phyloP scores from a whole-genome alignment of 345 rosid species.

The Trapa incisa region DNA sequence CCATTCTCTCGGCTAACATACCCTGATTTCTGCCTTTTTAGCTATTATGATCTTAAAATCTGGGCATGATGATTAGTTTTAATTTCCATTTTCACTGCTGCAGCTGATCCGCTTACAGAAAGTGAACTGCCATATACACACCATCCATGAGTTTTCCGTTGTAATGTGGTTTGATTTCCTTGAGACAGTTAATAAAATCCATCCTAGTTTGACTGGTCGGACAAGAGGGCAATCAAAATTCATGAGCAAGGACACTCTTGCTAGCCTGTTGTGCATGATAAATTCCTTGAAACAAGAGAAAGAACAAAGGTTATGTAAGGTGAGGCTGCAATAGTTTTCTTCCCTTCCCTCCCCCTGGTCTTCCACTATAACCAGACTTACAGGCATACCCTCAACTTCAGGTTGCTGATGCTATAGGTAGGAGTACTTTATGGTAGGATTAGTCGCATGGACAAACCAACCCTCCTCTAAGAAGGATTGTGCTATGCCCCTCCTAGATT shows the following conservation, averaged over 20 bases:
- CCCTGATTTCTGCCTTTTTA: too few species aligned
- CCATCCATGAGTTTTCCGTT: conserved; percentile 52
- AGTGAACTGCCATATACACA: conserved; percentile 36
- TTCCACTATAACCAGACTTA: too few species aligned
- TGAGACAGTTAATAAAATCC: conserved; percentile 40
- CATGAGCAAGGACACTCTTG: conserved; percentile 78
- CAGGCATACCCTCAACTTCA: background rate
- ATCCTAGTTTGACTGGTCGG: conserved; percentile 44
- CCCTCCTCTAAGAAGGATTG: too few species aligned
- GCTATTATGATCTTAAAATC: background rate
- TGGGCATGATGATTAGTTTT: background rate
- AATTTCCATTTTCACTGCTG: conserved; percentile 12
- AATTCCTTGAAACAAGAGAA: conserved; percentile 55
- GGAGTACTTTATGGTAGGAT: background rate
- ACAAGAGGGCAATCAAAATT: conserved; percentile 42
- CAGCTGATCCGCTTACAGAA: conserved; percentile 65
- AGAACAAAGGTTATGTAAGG: conserved; percentile 61
- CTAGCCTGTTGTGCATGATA: conserved; percentile 38
- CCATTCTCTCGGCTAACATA: background rate
- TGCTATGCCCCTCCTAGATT: too few species aligned
- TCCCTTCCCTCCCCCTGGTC: background rate
- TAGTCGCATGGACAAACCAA: too few species aligned
- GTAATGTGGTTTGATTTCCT: conserved; percentile 60
- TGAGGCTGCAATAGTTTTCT: conserved; percentile 12
- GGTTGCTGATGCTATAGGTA: too few species aligned